Conservation (phyloP, 495 filamentous ascomycete genomes). For the Penicillium maclennaniae region DNA sequence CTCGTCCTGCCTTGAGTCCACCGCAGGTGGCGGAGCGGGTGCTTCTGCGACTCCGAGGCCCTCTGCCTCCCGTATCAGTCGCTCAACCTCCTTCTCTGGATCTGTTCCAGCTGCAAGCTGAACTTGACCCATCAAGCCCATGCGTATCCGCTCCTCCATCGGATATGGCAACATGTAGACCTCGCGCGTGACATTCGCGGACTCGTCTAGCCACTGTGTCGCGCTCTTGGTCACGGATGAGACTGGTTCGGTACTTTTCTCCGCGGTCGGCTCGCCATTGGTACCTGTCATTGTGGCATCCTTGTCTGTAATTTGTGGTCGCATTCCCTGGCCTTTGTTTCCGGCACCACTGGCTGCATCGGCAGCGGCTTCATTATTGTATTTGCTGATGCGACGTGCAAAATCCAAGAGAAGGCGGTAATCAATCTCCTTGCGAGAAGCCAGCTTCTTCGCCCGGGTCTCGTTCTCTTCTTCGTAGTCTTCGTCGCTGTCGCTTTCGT, state of each 20-base stretch:
- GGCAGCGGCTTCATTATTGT: constrained; percentile 44
- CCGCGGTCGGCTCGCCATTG: constrained; percentile 19
- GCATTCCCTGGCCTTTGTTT: constrained; percentile 15
- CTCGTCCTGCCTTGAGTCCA: constrained; percentile 29
- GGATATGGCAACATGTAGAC: constrained; percentile 47
- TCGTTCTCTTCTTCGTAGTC: constrained; percentile 25
- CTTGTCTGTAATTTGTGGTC: constrained; percentile 15
- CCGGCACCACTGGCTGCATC: constrained; percentile 34
- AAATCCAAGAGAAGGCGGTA: constrained; percentile 44
- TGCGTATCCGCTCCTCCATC: constrained; percentile 46
- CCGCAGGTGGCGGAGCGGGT: constrained; percentile 17
- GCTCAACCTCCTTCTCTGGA: constrained; percentile 40
- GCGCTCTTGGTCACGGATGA: constrained; percentile 42
- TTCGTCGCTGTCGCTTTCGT: constrained; percentile 26
- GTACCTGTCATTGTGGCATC: constrained; percentile 32
- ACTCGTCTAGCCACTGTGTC: constrained; percentile 45
- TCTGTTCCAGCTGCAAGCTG: constrained; percentile 37
- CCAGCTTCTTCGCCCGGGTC: constrained; percentile 5
- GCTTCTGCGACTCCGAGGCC: constrained; percentile 33
- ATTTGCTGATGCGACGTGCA: constrained; percentile 47
- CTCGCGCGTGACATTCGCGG: constrained; percentile 41
- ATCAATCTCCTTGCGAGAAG: constrained; percentile 36
- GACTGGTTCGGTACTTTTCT: constrained; percentile 33
- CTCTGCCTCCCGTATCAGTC: constrained; percentile 41
- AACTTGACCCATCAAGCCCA: constrained; percentile 46